Evolutionary conservation across 257 asterid species (phyloP).

Genomic region (Solanum pennellii): DNA sequence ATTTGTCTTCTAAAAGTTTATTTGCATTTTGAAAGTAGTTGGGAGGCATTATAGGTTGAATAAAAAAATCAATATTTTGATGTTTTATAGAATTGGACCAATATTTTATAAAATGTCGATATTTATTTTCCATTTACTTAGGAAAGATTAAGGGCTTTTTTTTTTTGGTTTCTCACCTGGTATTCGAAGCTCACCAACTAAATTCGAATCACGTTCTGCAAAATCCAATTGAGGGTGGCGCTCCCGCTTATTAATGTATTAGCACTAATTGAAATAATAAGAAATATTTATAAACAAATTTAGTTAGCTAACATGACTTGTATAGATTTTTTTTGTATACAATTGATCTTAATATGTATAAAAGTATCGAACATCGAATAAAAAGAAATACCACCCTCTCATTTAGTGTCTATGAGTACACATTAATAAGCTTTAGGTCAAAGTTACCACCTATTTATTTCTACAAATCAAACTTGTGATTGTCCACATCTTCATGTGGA

Average conservation of each 20-base stretch:
- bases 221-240: fast-evolving
- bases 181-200: fast-evolving
- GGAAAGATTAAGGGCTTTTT: too few relatives aligned
- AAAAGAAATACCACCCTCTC: too few relatives aligned
- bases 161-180: too few relatives aligned
- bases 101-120: too few relatives aligned
- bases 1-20: background rate
- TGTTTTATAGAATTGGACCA: too few relatives aligned
- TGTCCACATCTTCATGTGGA: background rate
- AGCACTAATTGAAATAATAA: background rate
- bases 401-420: background rate
- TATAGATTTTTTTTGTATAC: too few relatives aligned
- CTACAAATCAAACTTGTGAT: background rate
- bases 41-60: background rate
- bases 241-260: background rate
- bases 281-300: background rate
- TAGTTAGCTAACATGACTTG: too few relatives aligned
- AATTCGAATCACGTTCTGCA: too few relatives aligned
- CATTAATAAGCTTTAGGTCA: background rate
- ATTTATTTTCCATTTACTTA: too few relatives aligned
- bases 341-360: background rate
- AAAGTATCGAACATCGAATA: too few relatives aligned
- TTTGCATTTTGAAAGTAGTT: background rate
- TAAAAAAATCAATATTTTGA: background rate
- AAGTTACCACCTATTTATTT: background rate